Evolutionary conservation across 2,329 filamentous ascomycete genomes (phyloP), one percentile per base, ranked within the genome.

Genomic region (Neofusicoccum sp.): DNA sequence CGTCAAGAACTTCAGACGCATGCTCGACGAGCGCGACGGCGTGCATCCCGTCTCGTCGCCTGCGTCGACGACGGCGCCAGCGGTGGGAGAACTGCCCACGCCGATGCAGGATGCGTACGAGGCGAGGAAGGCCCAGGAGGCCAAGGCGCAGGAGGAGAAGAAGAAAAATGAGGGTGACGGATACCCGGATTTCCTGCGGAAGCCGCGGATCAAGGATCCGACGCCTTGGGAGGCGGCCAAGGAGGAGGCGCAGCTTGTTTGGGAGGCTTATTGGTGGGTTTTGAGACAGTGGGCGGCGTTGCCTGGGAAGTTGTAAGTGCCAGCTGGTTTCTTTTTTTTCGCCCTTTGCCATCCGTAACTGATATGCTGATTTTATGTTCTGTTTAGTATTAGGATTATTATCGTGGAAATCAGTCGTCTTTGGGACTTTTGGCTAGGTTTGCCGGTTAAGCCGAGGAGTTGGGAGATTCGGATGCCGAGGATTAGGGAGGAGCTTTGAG

Each of bases 261-360:
- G 80, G 69, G 79, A 81, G 61, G 87, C 86, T 0, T 79, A 85
- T 49, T 82, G 84, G 66, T 85, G 87, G 67, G 86, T 98, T 1
- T 26, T 95, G 7, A 81, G 74, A 65, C 84, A 84, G 62, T 99
- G 91, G 90, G 59, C 86, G 5, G 76, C 80, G 24, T 79, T 92
- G 49, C 93, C 93, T 0, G 79, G 75, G 47, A 83, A 82, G 63
- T 61, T 89, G 89, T 95, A 82, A 86, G 90, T 86, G 62, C 28
- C 28, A 16, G 28, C 16, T n/a, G 11, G 26, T 6, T 58, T 51
- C 34, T 40, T 43, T 14, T 11, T 40, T 44, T 8, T n/a, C n/a
- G n/a, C n/a, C 11, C 14, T 47, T 48, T 28, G 28, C 33, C 3
- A 3, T 31, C 6, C 6, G n/a, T n/a, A n/a, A n/a, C n/a, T n/a